These are phyloP conservation scores for Chondrus crispus DNA, from an alignment of 23 red algal species.

Conservation along the genomic window DNA sequence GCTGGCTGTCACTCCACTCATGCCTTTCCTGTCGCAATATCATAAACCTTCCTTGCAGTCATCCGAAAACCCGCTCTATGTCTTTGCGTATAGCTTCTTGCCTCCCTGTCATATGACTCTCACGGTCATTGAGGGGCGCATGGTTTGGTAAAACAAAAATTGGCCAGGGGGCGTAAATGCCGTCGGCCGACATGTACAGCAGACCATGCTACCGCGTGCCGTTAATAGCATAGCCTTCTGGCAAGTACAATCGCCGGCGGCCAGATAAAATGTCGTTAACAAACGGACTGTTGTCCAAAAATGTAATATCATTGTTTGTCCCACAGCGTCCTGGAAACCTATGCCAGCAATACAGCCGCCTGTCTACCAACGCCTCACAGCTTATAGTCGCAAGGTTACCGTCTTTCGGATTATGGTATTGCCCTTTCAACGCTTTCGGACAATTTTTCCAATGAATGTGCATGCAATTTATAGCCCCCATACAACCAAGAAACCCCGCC, in stretches of 20 bases:
- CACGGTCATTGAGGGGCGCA: not conserved
- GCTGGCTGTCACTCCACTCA: not conserved
- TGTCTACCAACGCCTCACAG: not conserved
- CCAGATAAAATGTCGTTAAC: conserved; percentile 2
- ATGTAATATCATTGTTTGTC: conserved; percentile 44
- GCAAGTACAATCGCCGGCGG: not conserved
- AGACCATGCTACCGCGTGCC: not conserved
- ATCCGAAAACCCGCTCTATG: conserved; percentile 14
- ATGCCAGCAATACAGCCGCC: conserved; percentile 24
- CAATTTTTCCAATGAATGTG: not conserved
- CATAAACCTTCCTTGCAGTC: not conserved
- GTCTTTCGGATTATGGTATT: conserved; percentile 13
- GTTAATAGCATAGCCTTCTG: not conserved
- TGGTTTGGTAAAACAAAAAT: conserved; percentile 12
- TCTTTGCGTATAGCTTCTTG: conserved; percentile 40
- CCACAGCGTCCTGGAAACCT: conserved; percentile 34
- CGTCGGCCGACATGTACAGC: conserved; percentile 11
- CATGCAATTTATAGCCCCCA: not conserved
- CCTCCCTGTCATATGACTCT: not conserved
- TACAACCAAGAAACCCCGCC: not conserved
- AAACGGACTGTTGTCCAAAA: not conserved
- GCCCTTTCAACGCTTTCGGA: not conserved
- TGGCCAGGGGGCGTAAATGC: conserved; percentile 26
- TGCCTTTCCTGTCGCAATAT: not conserved
- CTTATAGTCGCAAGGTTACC: not conserved